Conservation (phyloP, 106 monocot genomes). For the Xerophyta viscosa region DNA sequence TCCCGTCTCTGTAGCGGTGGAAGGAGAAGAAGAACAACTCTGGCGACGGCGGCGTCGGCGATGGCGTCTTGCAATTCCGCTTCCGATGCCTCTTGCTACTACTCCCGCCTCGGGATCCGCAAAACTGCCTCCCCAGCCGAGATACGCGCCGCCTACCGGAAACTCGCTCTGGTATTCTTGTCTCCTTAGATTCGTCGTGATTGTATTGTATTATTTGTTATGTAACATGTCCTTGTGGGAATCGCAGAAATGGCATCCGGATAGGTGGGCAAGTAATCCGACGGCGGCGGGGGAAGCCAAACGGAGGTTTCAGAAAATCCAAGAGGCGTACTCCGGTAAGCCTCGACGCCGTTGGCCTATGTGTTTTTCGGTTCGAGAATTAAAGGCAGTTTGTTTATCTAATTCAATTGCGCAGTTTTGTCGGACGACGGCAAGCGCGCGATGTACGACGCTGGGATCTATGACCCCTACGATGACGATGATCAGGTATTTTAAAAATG, state of each 20-base stretch:
- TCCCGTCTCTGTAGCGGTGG: neutral
- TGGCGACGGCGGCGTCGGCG: conserved; percentile 12
- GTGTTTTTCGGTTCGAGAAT: neutral
- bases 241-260: conserved; percentile 94
- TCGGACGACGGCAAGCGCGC: conserved; percentile 81
- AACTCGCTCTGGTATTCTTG: conserved; percentile 51
- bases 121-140: conserved; percentile 59
- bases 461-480: conserved; percentile 67
- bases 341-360: neutral
- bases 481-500: conserved; percentile 32
- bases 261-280: conserved; percentile 64
- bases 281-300: conserved; percentile 50
- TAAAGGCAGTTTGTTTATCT: conserved; percentile 4
- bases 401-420: too few relatives aligned
- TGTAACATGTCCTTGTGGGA: too few relatives aligned
- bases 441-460: conserved; percentile 84
- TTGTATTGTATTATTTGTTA: too few relatives aligned
- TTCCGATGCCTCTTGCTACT: conserved; percentile 51
- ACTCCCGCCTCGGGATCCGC: conserved; percentile 71
- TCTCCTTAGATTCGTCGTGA: too few relatives aligned
- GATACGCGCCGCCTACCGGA: conserved; percentile 74
- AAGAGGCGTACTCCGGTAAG: conserved; percentile 91
- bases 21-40: neutral
- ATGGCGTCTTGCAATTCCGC: too few relatives aligned
- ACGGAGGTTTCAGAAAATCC: conserved; percentile 74